phyloP scores from a whole-genome alignment of 306 rosid species.

The Hippophae tibetana region DNA sequence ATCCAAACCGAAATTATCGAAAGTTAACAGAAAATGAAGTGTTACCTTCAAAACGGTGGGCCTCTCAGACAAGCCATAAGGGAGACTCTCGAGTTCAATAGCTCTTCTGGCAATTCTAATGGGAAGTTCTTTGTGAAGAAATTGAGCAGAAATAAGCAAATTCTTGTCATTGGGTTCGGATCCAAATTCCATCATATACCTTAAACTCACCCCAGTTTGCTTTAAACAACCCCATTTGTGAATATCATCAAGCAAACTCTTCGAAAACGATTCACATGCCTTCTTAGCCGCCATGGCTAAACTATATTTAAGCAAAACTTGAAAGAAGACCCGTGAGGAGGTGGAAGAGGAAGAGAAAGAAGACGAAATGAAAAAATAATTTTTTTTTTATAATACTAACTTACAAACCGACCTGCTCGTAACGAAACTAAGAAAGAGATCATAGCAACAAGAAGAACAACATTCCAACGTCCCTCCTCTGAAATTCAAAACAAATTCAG shows the following conservation, averaged over 20 bases:
- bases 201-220: conserved; percentile 73
- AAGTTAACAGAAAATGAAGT: neutral
- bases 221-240: conserved; percentile 71
- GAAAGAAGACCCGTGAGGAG: neutral
- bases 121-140: conserved; percentile 79
- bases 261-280: conserved; percentile 50
- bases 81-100: conserved; percentile 62
- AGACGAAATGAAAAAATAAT: neutral
- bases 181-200: conserved; percentile 91
- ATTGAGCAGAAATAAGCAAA: conserved; percentile 66
- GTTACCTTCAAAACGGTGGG: conserved; percentile 69
- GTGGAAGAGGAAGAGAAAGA: neutral
- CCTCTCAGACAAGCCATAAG: conserved; percentile 63
- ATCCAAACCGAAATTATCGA: neutral
- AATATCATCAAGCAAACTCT: conserved; percentile 58
- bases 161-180: conserved; percentile 38
- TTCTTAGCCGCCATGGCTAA: conserved; percentile 60
- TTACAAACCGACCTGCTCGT: too few species aligned
- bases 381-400: too few species aligned
- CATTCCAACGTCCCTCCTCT: too few species aligned
- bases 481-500: too few species aligned
- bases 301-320: neutral
- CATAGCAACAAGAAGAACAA: too few species aligned
- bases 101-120: conserved; percentile 78
- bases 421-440: too few species aligned